These are phyloP conservation scores for Yarrowia osloensis DNA, from an alignment of 805 yeast genomes.

Conservation along the genomic window DNA sequence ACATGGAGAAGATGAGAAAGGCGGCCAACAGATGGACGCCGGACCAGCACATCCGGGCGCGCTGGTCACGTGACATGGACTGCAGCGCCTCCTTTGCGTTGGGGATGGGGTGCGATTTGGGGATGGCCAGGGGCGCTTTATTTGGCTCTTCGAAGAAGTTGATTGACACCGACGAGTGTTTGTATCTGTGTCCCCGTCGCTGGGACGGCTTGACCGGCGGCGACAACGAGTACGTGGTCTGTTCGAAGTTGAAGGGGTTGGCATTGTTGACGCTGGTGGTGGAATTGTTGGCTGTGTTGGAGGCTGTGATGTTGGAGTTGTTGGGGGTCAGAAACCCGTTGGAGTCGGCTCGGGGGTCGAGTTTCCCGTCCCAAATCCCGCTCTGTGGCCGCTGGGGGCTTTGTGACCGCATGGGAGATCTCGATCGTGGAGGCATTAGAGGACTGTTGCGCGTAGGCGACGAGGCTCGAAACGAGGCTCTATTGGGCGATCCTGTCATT, in stretches of 20 bases:
- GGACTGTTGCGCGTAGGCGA: conserved; percentile 5
- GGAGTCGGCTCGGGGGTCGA: not conserved
- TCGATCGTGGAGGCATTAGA: conserved; percentile 9
- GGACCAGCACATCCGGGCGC: conserved; percentile 60
- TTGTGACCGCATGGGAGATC: conserved; percentile 21
- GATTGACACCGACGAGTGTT: conserved; percentile 95
- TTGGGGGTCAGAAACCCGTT: conserved; percentile 5
- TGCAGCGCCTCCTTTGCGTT: conserved; percentile 60
- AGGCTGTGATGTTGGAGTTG: not conserved
- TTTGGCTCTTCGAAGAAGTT: conserved; percentile 91
- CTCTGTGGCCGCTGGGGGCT: conserved; percentile 16
- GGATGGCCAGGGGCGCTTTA: conserved; percentile 62
- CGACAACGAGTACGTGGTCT: conserved; percentile 47
- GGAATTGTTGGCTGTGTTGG: not conserved
- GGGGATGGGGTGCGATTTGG: conserved; percentile 73
- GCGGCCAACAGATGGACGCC: conserved; percentile 58
- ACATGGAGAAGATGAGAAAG: conserved; percentile 51
- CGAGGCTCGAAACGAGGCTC: not conserved
- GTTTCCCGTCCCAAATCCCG: conserved; percentile 18
- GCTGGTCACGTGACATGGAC: conserved; percentile 62
- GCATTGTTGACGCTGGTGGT: not conserved
- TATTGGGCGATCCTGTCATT: conserved; percentile 9
- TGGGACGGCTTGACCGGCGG: conserved; percentile 40
- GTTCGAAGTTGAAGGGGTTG: conserved; percentile 66
- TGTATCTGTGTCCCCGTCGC: conserved; percentile 92